Evolutionary conservation across 2,329 filamentous ascomycete species (phyloP), one percentile per base, ranked within the genome.

Genomic region (Tolypocladium nubicola): DNA sequence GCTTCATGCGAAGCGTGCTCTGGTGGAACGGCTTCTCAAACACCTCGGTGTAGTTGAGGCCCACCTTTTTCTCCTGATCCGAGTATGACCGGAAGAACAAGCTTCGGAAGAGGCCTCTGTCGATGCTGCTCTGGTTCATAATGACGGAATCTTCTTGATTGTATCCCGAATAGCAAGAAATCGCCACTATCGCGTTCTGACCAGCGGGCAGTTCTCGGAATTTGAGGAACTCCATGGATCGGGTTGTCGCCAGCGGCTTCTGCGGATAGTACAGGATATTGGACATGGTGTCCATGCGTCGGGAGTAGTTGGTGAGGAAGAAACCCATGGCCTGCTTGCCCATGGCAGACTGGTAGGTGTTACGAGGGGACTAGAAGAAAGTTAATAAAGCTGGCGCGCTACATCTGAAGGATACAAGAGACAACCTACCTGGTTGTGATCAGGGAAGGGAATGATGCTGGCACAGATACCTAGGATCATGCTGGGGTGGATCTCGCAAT

Each of bases 111-210:
- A 99, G 80, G 61, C 94, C 94, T 68, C 94, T 89, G 73, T 99
- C 94, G 67, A 99, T 97, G 73, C 91, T 96, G 76, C 91, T 97
- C 77, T 99, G 94, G 73, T 99, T 99, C 94, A 99, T 97, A 67
- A 99, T 96, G 64, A 99, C 93, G 64, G 94, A 99, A 85, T 99
- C 94, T 90, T 99, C 94, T 72, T 99, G 95, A 74, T 99, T 99
- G 79, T 99, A 99, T 59, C 94, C 94, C 56, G 92, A 96, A 75
- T 99, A 99, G 71, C 89, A 95, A 59, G 91, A 86, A 74, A 99
- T 99, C 45, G 94, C 95, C 14, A 99, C 94, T 66, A 99, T 99
- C 23, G 94, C 94, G 68, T 99, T 99, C 72, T 99, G 94, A 3
- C 94, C 94, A 19, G 94, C 94, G 21, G 94, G 94, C 59, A 99